phyloP scores from a whole-genome alignment of 306 rosid species.

The Lathyrus oleraceus region DNA sequence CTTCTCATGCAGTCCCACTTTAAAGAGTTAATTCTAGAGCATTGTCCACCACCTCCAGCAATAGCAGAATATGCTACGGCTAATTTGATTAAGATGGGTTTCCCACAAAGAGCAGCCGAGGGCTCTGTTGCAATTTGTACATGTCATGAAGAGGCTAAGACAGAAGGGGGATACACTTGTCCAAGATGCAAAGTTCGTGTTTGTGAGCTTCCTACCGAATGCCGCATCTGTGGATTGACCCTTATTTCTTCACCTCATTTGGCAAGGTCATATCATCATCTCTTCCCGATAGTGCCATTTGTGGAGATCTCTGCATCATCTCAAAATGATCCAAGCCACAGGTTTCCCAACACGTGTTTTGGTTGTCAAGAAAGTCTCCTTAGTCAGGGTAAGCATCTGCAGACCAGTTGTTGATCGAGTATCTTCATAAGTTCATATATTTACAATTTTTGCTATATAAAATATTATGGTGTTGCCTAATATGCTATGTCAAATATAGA shows the following conservation, averaged over 20 bases:
- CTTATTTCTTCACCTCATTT: conserved; percentile 96
- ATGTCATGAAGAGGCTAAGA: conserved; percentile 90
- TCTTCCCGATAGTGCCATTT: conserved; percentile 90
- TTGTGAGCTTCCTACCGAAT: conserved; percentile 94
- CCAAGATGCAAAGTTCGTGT: conserved; percentile 97
- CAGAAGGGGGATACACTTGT: conserved; percentile 88
- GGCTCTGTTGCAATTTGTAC: conserved; percentile 87
- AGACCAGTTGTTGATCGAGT: conserved; percentile 3
- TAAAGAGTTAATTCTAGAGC: conserved; percentile 85
- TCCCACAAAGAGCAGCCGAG: conserved; percentile 98
- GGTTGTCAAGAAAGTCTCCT: conserved; percentile 86
- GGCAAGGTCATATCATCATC: conserved; percentile 98
- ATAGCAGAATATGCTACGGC: conserved; percentile 93
- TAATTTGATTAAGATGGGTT: conserved; percentile 93
- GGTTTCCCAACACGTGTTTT: conserved; percentile 62
- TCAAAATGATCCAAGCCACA: conserved; percentile 48
- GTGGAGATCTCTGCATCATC: conserved; percentile 67
- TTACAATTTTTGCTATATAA: conserved; percentile 4
- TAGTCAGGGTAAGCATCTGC: conserved; percentile 56
- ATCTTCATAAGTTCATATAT: conserved; percentile 15
- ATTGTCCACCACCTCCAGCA: conserved; percentile 98
- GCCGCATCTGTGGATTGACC: conserved; percentile 89
- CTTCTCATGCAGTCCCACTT: conserved; percentile 66
- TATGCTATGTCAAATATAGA: conserved; percentile 22
- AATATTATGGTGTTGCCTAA: conserved; percentile 14